Conservation (phyloP, 2,329 filamentous ascomycete species). For the Colletotrichum truncatum region DNA sequence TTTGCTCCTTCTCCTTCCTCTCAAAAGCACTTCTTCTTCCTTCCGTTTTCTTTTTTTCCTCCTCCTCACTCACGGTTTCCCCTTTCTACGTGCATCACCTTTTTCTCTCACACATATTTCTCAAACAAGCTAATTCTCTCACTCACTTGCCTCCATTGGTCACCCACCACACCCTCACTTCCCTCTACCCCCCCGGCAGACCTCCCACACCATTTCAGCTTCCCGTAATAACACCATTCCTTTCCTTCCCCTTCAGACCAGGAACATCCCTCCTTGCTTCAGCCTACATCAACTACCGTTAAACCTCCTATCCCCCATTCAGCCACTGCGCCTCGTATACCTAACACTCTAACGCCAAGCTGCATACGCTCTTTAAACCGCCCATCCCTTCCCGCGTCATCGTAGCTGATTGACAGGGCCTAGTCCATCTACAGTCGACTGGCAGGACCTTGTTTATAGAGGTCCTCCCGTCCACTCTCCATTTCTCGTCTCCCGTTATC, state of each 20-base stretch:
- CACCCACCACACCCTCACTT: not conserved
- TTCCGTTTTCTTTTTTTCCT: not conserved
- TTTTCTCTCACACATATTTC: not conserved
- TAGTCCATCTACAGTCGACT: too few species aligned
- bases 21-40: not conserved
- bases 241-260: conserved; percentile 1
- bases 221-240: conserved; percentile 11
- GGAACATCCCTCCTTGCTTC: conserved; percentile 5
- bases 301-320: too few species aligned
- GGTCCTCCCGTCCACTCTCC: not conserved
- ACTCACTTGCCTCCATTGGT: not conserved
- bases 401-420: too few species aligned
- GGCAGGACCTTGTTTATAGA: too few species aligned
- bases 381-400: too few species aligned
- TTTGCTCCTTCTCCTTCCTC: not conserved
- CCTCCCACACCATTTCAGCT: not conserved
- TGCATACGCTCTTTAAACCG: too few species aligned
- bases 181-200: not conserved
- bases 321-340: too few species aligned
- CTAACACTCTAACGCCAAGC: too few species aligned
- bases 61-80: too few species aligned
- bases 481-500: not conserved
- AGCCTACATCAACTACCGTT: not conserved
- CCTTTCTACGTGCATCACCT: not conserved
- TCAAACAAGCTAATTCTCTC: too few species aligned